Conservation (phyloP, 1,284 basidiomycete genomes). For the Puccinia triticina region DNA sequence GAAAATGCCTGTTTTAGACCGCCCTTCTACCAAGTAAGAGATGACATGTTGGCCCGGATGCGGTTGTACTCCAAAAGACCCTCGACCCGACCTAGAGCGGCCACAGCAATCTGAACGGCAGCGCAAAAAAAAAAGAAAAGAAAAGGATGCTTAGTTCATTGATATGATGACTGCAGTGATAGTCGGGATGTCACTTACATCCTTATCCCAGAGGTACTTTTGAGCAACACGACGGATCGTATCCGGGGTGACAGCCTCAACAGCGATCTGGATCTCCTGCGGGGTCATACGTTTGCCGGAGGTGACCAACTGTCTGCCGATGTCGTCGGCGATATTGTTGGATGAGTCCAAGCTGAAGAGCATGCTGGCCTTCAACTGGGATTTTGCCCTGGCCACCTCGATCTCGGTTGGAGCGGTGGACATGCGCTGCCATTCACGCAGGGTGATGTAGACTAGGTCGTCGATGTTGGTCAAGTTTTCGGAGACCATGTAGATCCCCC, state of each 20-base stretch:
- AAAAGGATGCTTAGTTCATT: conserved; percentile 53
- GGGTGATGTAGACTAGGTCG: conserved; percentile 89
- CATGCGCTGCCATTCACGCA: conserved; percentile 97
- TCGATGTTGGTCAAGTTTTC: conserved; percentile 94
- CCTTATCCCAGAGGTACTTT: conserved; percentile 96
- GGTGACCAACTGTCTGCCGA: conserved; percentile 89
- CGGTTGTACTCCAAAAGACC: conserved; percentile 68
- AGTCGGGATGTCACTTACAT: conserved; percentile 66
- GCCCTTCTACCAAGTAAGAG: conserved; percentile 59
- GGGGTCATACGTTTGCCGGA: conserved; percentile 87
- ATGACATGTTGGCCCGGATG: conserved; percentile 59
- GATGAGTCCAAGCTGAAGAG: conserved; percentile 89
- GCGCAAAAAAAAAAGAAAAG: no score
- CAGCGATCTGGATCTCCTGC: conserved; percentile 87
- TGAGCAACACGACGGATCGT: conserved; percentile 93
- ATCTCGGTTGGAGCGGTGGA: conserved; percentile 78
- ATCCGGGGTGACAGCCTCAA: conserved; percentile 83
- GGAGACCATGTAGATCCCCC: conserved; percentile 91
- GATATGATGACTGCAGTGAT: neutral
- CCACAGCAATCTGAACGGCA: conserved; percentile 70
- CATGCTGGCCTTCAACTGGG: conserved; percentile 92
- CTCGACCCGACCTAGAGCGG: conserved; percentile 81
- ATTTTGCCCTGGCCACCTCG: conserved; percentile 96
- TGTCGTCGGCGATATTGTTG: conserved; percentile 96
- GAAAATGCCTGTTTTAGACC: neutral